Base-by-base conservation (phyloP, 495 filamentous ascomycete species). In the Penicillium antarcticum region DNA sequence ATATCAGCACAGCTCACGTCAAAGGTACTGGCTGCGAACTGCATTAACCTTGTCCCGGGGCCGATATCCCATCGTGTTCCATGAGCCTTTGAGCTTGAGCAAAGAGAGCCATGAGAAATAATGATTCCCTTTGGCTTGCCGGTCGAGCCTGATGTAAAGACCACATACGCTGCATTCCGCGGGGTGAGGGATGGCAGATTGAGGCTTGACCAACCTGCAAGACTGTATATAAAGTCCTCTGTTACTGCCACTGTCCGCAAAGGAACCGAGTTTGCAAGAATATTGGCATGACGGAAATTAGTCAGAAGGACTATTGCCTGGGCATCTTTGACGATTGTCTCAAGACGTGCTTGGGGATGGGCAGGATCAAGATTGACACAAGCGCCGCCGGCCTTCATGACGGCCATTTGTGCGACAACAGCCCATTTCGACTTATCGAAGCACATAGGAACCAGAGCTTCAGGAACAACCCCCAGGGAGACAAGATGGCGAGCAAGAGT, bases 91-190 rank as follows among this genome's bases (percentile, higher is more conserved):
- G 39, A 17, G 39, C 36, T 55, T 1, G 54, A 47, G 12, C 45
- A 56, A 3, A 67, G 35, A 13, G 51, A 45, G 7, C 33, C 31
- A 36, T 70, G 65, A 12, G 50, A 36, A 3, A 65, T 51, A 0
- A 70, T 48, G 7, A 74, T 64, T 7, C 69, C 77, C 48, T 77
- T 77, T 8, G 74, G 74, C 12, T 48, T 43, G 7, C 74, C 74
- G 1, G 74, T 75, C 4, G 48, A 58, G 2, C 73, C 73, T 14
- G 72, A 75, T 0, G 73, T 76, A 35, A 72, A 75, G 8, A 74
- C 51, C 2, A 71, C 61, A 52, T 67, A 71, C 5, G 62, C 63
- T 21, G 66, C 42, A 38, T 56, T 48, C 2, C 45, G 1, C 18
- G 62, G 57, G 2, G 17, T 17, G 14, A 56, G 41, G 29, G 5